phyloP scores from a whole-genome alignment of 208 protist species.

The Crithidia thermophila region DNA sequence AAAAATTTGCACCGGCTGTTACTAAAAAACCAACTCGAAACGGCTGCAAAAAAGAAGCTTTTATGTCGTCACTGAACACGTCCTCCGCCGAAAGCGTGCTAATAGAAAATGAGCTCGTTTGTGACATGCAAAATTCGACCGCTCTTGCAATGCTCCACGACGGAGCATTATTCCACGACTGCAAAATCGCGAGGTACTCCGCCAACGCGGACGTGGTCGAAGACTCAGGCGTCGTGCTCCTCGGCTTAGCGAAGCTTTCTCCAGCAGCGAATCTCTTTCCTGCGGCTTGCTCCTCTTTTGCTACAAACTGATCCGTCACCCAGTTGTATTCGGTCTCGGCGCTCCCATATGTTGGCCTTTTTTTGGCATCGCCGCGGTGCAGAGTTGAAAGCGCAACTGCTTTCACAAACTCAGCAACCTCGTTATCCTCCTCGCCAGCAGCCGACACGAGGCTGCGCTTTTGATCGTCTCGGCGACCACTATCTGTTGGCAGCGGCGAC shows the following conservation, averaged over 20 bases:
- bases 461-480: background rate
- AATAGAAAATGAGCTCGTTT: conserved; percentile 29
- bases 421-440: background rate
- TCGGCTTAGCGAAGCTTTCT: background rate
- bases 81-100: conserved; percentile 8
- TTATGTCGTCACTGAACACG: conserved; percentile 1
- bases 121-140: conserved; percentile 15
- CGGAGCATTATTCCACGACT: conserved; percentile 24
- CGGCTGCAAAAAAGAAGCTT: conserved; percentile 12
- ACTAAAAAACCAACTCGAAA: conserved; percentile 28
- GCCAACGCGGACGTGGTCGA: background rate
- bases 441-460: background rate
- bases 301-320: conserved; percentile 3
- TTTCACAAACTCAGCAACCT: conserved; percentile 3
- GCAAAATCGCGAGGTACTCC: conserved; percentile 22
- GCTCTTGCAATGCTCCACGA: conserved; percentile 4
- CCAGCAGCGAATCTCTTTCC: too few relatives aligned
- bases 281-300: too few relatives aligned
- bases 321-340: conserved; percentile 7
- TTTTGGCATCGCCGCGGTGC: background rate
- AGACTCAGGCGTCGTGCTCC: background rate
- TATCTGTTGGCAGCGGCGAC: background rate
- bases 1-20: too few relatives aligned
- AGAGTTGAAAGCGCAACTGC: background rate
- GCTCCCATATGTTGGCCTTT: background rate